phyloP scores from a whole-genome alignment of 306 rosid species.

The Prunus mira region DNA sequence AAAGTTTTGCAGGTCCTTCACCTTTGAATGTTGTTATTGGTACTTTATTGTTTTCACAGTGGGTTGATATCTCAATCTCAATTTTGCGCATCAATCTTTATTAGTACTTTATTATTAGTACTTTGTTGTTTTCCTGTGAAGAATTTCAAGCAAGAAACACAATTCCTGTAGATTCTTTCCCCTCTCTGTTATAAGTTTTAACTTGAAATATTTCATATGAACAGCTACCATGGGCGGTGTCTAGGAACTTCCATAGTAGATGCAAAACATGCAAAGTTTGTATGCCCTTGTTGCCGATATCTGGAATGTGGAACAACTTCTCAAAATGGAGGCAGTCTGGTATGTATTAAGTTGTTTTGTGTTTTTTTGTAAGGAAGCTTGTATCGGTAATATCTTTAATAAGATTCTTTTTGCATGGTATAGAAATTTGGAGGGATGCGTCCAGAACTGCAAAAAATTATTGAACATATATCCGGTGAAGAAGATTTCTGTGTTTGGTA shows the following conservation, averaged over 20 bases:
- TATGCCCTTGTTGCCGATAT: slow-evolving; percentile 58
- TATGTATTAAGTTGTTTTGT: slow-evolving; percentile 33
- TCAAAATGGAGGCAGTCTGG: slow-evolving; percentile 51
- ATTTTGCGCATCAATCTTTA: slow-evolving; percentile 7
- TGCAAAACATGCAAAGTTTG: slow-evolving; percentile 27
- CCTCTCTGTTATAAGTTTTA: not conserved
- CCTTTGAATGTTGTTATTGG: not conserved
- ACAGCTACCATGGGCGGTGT: slow-evolving; percentile 81
- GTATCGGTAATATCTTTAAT: not conserved
- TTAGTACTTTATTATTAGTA: too few species aligned
- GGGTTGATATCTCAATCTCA: slow-evolving; percentile 15
- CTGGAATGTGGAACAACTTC: slow-evolving; percentile 38
- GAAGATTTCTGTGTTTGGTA: slow-evolving; percentile 64
- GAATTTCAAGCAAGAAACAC: slow-evolving; percentile 4
- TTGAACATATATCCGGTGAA: slow-evolving; percentile 47
- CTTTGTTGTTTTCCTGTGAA: not conserved
- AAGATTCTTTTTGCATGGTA: slow-evolving; percentile 29
- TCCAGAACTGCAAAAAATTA: slow-evolving; percentile 51
- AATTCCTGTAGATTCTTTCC: not conserved
- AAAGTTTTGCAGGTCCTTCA: not conserved
- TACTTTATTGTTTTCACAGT: slow-evolving; percentile 10
- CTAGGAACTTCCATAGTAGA: slow-evolving; percentile 39
- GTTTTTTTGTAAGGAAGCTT: slow-evolving; percentile 5
- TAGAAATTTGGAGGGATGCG: slow-evolving; percentile 55
- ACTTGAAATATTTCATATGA: slow-evolving; percentile 28